These are phyloP conservation scores for Candida taoyuanica DNA, from an alignment of 805 yeast species.

Conservation along the genomic window DNA sequence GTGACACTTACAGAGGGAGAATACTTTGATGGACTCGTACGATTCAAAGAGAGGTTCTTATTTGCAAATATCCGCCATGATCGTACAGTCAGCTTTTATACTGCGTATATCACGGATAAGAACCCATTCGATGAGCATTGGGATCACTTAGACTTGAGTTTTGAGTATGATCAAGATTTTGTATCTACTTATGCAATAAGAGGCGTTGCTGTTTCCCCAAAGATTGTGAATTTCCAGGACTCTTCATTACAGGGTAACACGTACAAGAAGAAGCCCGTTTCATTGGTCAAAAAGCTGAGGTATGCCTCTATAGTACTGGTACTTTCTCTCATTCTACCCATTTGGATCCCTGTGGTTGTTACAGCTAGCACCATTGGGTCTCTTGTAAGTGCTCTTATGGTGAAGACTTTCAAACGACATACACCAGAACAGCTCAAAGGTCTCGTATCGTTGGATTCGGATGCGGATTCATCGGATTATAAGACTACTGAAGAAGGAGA, in stretches of 20 bases:
- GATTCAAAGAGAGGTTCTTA: slow-evolving; percentile 52
- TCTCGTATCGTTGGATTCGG: slow-evolving; percentile 1
- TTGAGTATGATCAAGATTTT: slow-evolving; percentile 42
- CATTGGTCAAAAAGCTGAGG: slow-evolving; percentile 19
- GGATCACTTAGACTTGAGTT: slow-evolving; percentile 36
- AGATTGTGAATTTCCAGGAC: slow-evolving; percentile 46
- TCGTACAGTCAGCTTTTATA: slow-evolving; percentile 82
- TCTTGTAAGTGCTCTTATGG: slow-evolving; percentile 36
- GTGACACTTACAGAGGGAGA: slow-evolving; percentile 33
- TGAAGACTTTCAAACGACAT: slow-evolving; percentile 29
- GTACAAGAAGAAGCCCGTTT: slow-evolving; percentile 10
- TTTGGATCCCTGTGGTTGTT: slow-evolving; percentile 47
- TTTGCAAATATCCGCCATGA: slow-evolving; percentile 80
- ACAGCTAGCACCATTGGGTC: slow-evolving; percentile 30
- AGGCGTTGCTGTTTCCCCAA: slow-evolving; percentile 37
- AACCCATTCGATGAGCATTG: slow-evolving; percentile 68
- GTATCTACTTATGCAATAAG: slow-evolving; percentile 32
- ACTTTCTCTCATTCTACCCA: slow-evolving; percentile 33
- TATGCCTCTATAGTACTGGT: slow-evolving; percentile 22
- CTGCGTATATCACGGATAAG: slow-evolving; percentile 67
- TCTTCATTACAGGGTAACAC: slow-evolving; percentile 22
- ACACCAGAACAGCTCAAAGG: slow-evolving; percentile 12
- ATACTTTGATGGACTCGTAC: slow-evolving; percentile 50
- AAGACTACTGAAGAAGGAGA: background rate
- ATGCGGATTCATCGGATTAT: background rate